Percentiles rank a stretch among this genome's conserved stretches.
These are phyloP conservation scores for Hippophae gyantsensis DNA, from an alignment of 306 rosid genomes.

Conservation along the genomic window DNA sequence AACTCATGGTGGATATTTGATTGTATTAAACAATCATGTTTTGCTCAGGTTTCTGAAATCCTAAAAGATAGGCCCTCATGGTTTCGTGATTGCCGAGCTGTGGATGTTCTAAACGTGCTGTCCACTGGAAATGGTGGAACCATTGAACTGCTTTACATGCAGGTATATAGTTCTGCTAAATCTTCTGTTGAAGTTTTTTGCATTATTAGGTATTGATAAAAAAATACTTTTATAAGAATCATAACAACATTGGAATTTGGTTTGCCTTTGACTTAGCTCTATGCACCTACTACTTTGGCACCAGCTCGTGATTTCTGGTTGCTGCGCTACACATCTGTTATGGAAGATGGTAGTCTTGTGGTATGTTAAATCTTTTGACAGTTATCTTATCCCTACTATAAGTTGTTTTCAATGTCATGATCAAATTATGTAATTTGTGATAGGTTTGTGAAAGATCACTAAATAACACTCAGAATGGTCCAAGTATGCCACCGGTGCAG, in stretches of 20 bases:
- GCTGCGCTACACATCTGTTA: conserved; percentile 87
- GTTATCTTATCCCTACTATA: neutral
- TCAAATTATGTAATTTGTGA: conserved; percentile 17
- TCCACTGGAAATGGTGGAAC: conserved; percentile 91
- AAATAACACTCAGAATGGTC: conserved; percentile 95
- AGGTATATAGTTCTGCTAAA: conserved; percentile 34
- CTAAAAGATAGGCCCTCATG: conserved; percentile 92
- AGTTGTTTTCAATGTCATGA: conserved; percentile 1
- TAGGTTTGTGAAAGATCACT: conserved; percentile 98
- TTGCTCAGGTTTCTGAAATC: conserved; percentile 75
- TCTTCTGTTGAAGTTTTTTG: neutral
- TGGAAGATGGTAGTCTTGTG: conserved; percentile 99
- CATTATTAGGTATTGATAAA: neutral
- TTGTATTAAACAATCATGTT: conserved; percentile 8
- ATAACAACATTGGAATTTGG: conserved; percentile 2
- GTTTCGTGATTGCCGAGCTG: conserved; percentile 86
- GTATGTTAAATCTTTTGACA: conserved; percentile 26
- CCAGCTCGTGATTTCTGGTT: conserved; percentile 99
- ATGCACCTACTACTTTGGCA: conserved; percentile 94
- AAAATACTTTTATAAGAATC: conserved; percentile 7
- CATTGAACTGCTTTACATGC: conserved; percentile 93
- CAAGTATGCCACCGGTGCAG: conserved; percentile 81
- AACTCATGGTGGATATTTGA: neutral
- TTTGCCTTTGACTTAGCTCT: conserved; percentile 42
- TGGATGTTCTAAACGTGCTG: conserved; percentile 68